These are phyloP conservation scores for Clonostachys sp. DNA, from an alignment of 2,329 filamentous ascomycete genomes.

Conservation along the genomic window DNA sequence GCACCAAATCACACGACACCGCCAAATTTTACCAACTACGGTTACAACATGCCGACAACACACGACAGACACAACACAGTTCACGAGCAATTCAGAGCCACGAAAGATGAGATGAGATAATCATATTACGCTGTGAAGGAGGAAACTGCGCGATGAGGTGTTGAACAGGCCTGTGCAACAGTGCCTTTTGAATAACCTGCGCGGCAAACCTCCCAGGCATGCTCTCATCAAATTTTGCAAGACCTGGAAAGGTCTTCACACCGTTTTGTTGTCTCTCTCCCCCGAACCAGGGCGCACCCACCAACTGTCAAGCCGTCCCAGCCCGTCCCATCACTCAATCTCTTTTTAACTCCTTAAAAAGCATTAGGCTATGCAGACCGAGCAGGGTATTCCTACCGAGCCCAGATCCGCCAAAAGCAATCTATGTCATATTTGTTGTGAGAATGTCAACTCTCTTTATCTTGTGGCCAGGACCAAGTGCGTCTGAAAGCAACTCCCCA, in stretches of 20 bases:
- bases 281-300: constrained; percentile 21
- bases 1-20: no score
- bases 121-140: no score
- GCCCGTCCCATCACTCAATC: constrained; percentile 28
- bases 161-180: no score
- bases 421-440: constrained; percentile 18
- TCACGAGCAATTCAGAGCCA: no score
- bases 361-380: background rate
- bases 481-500: constrained; percentile 15
- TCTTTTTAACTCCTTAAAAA: background rate
- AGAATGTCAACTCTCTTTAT: constrained; percentile 25
- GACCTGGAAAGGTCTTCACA: background rate
- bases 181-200: no score
- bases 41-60: no score
- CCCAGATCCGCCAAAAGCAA: constrained; percentile 1
- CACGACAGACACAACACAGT: no score
- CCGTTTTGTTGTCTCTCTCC: constrained; percentile 1
- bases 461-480: constrained; percentile 25
- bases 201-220: no score
- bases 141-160: no score
- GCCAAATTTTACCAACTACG: no score
- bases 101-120: no score
- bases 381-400: background rate
- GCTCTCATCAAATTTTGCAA: no score
- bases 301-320: constrained; percentile 11